Percentiles rank a stretch among this genome's conserved stretches.
Evolutionary conservation across 345 rosid genomes (phyloP).

Genomic region (Lepidium africanum): DNA sequence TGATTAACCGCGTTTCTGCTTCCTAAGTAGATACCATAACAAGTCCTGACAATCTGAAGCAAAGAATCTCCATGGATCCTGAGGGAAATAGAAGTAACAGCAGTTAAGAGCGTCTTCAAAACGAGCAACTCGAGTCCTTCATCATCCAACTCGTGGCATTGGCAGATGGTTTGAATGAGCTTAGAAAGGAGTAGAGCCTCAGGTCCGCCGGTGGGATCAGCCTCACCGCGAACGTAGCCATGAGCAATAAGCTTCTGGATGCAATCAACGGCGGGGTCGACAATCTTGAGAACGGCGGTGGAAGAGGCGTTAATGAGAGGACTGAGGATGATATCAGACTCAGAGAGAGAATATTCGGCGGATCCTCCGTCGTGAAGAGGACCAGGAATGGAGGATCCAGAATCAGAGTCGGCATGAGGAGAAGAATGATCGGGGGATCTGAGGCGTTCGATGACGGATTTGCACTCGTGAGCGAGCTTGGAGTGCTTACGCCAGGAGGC

Average conservation of each 20-base stretch:
- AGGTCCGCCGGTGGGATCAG: conserved; percentile 67
- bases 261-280: conserved; percentile 88
- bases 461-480: conserved; percentile 90
- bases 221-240: conserved; percentile 97
- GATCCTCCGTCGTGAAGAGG: conserved; percentile 83
- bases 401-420: conserved; percentile 33
- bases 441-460: conserved; percentile 68
- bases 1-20: conserved; percentile 89
- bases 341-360: conserved; percentile 58
- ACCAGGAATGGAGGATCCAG: conserved; percentile 68
- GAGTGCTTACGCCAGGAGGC: conserved; percentile 99
- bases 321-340: conserved; percentile 80
- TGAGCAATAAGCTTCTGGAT: conserved; percentile 83
- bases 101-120: conserved; percentile 72
- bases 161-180: conserved; percentile 74
- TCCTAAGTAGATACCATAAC: conserved; percentile 87
- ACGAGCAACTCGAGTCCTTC: conserved; percentile 70
- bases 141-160: conserved; percentile 74
- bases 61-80: conserved; percentile 92
- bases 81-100: conserved; percentile 79
- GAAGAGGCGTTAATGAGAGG: conserved; percentile 73
- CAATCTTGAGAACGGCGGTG: conserved; percentile 71
- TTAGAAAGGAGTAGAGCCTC: conserved; percentile 64
- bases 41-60: conserved; percentile 85
- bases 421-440: conserved; percentile 36